These are phyloP conservation scores for Kodamaea nitidulidarum DNA, from an alignment of 805 yeast genomes.

Conservation along the genomic window DNA sequence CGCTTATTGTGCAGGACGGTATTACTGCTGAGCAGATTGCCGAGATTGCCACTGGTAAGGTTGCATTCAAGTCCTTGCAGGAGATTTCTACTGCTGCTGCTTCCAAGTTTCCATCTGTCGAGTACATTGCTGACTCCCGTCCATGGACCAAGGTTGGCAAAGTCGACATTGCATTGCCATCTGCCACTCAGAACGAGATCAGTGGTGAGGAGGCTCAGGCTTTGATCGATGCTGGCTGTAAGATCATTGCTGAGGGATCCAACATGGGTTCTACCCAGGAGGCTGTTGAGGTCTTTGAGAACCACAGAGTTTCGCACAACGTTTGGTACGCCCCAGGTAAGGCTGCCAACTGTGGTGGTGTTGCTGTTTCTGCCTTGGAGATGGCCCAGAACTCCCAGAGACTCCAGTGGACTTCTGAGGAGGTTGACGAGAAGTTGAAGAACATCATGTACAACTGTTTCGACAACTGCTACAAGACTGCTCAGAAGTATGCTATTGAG, in stretches of 20 bases:
- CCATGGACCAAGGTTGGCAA: conserved; percentile 93
- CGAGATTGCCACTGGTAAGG: conserved; percentile 71
- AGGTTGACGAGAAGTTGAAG: conserved; percentile 88
- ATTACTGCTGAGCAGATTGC: conserved; percentile 78
- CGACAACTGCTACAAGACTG: conserved; percentile 87
- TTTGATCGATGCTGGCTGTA: conserved; percentile 85
- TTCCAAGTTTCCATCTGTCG: conserved; percentile 57
- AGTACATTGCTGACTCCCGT: conserved; percentile 88
- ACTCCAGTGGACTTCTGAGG: conserved; percentile 84
- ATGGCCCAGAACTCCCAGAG: conserved; percentile 99
- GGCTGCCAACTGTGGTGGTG: conserved; percentile 99
- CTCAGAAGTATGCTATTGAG: conserved; percentile 73
- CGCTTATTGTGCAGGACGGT: conserved; percentile 74
- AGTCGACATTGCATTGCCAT: conserved; percentile 94
- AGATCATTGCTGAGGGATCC: conserved; percentile 97
- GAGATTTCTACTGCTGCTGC: conserved; percentile 54
- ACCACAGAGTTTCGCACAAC: conserved; percentile 51
- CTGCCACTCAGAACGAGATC: conserved; percentile 98
- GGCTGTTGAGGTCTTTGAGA: conserved; percentile 93
- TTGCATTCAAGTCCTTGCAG: conserved; percentile 72
- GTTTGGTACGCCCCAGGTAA: conserved; percentile 99
- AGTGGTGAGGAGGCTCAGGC: conserved; percentile 96
- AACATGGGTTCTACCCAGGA: conserved; percentile 99
- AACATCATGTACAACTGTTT: conserved; percentile 90
- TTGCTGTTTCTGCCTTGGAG: conserved; percentile 96